Base-by-base conservation (phyloP, 2,329 filamentous ascomycete genomes). In the Colletotrichum liriopes region DNA sequence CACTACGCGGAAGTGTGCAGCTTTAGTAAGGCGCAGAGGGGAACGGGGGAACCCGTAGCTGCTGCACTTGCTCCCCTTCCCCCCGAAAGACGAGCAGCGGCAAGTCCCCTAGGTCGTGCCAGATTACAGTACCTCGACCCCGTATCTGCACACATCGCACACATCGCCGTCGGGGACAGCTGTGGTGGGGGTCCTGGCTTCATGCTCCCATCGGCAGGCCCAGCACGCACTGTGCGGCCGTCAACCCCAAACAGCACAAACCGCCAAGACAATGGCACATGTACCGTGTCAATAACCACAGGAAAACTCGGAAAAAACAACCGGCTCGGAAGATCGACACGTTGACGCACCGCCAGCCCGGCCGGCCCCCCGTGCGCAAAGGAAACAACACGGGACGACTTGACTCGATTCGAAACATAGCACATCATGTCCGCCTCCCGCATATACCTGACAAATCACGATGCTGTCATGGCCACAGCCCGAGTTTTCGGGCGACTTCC, bases 391-490 rank as follows among this genome's bases (percentile, higher is more conserved):
- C 54, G 59, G 52, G 58, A 69, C 16, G 52, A 43, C 58, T 68
- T 63, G 65, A 58, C 52, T 54, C 59, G 52, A 64, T 32, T 63
- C 69, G 65, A 72, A 72, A 64, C 69, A 32, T 64, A 55, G 60
- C 23, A 29, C 29, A 14, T 60, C 43, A 23, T 20, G 35, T 47
- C 58, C 26, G 37, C 43, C 23, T 68, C n/a, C 56, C 41, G 56
- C 56, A n/a, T n/a, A 47, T 20, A 47, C n/a, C 65, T 39, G 59
- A 47, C 52, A 41, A 69, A 72, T 29, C 20, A 35, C 41, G 14
- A 20, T 43, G 23, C 37, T 49, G 29, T 41, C 32, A 67, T n/a
- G 26, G 20, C 7, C 2, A n/a, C 5, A 16, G 12, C 29, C 37
- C 35, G 2, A n/a, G 4, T 35, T 16, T 29, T 52, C n/a, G 23